Conservation (phyloP, 2,329 filamentous ascomycete species). For the Ceratocystis cacaofunesta region DNA sequence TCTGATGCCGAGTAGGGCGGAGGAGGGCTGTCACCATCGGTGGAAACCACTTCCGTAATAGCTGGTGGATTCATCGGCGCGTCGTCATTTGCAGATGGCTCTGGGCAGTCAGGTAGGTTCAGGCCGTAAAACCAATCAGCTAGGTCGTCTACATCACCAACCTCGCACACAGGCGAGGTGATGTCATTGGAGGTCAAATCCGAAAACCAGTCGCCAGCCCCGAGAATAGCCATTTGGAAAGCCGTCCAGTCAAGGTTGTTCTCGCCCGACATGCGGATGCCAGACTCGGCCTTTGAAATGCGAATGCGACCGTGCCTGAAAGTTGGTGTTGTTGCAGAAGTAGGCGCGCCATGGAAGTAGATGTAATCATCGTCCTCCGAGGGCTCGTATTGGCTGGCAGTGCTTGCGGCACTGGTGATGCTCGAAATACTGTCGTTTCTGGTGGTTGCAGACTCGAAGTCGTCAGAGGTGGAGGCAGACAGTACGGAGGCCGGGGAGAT, state of each 20-base stretch:
- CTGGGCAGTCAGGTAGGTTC: constrained; percentile 13
- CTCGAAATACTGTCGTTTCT: constrained; percentile 8
- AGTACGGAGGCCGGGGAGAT: constrained; percentile 8
- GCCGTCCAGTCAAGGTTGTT: constrained; percentile 46
- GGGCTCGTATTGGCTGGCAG: constrained; percentile 18
- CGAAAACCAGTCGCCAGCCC: constrained; percentile 39
- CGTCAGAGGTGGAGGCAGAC: constrained; percentile 2
- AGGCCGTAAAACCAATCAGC: constrained; percentile 34
- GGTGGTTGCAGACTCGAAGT: neutral
- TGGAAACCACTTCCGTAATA: neutral
- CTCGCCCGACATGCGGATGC: constrained; percentile 17
- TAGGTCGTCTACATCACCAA: constrained; percentile 36
- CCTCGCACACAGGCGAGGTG: constrained; percentile 24
- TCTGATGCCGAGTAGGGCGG: neutral
- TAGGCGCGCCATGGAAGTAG: constrained; percentile 35
- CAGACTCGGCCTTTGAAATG: constrained; percentile 32
- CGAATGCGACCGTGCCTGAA: constrained; percentile 43
- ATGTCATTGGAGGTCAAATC: constrained; percentile 26
- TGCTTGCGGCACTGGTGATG: neutral
- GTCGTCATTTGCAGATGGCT: neutral
- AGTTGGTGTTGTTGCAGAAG: constrained; percentile 33
- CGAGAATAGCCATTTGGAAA: constrained; percentile 49
- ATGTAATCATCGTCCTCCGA: constrained; percentile 32
- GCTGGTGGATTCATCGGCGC: neutral
- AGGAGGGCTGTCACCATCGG: neutral